Evolutionary conservation across 108 stramenopile species (phyloP).

Genomic region (Nitzschia inconspicua): DNA sequence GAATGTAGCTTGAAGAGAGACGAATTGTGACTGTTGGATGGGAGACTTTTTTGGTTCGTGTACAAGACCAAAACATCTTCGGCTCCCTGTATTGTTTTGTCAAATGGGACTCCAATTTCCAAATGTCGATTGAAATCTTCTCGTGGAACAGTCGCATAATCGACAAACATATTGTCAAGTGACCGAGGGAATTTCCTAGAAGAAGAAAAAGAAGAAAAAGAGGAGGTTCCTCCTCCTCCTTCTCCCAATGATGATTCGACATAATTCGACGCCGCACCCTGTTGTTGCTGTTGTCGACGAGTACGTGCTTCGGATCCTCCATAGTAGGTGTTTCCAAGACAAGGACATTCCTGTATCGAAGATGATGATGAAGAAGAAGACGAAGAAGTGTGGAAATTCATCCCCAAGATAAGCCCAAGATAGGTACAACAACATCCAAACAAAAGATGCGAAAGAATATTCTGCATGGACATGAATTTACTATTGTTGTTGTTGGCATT

Average conservation of each 20-base stretch:
- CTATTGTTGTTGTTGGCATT: too few relatives aligned
- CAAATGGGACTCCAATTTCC: constrained; percentile 29
- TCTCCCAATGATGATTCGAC: neutral
- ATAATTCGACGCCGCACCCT: neutral
- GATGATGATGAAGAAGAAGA: neutral
- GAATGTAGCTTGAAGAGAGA: constrained; percentile 24
- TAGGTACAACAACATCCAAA: constrained; percentile 25
- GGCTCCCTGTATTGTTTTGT: constrained; percentile 15
- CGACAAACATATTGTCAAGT: constrained; percentile 9
- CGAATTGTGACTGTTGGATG: neutral
- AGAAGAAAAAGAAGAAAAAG: too few relatives aligned
- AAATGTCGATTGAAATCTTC: constrained; percentile 22
- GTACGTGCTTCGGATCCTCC: neutral
- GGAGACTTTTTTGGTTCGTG: constrained; percentile 21
- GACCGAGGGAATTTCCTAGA: constrained; percentile 11
- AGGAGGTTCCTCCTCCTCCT: neutral
- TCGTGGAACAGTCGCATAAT: constrained; percentile 26
- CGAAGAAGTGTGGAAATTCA: too few relatives aligned
- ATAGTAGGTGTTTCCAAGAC: neutral
- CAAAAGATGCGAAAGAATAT: constrained; percentile 17
- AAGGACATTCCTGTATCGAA: neutral
- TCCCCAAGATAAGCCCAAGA: constrained; percentile 21
- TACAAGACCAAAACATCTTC: constrained; percentile 27
- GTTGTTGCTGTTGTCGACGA: neutral
- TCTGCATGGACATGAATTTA: constrained; percentile 11